Percentiles rank a stretch among this genome's conserved stretches.
Conservation (phyloP, 495 filamentous ascomycete genomes). For the Aspergillus bridgeri region DNA sequence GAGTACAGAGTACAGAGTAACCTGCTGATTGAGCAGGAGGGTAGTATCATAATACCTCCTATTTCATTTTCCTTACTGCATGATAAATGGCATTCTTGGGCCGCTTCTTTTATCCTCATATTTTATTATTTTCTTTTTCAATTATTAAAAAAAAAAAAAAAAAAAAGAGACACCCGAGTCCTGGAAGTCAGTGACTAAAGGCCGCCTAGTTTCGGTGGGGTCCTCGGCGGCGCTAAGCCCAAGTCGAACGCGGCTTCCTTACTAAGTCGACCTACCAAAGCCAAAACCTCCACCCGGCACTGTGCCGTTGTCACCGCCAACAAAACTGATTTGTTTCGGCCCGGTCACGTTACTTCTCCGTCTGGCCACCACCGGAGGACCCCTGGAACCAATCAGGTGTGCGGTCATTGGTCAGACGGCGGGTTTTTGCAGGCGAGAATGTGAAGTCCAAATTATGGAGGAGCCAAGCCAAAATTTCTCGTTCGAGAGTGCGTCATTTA, state of each 20-base stretch:
- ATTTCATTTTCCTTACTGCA: no score
- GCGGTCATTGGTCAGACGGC: neutral
- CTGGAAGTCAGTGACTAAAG: neutral
- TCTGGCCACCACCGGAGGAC: constrained; percentile 10
- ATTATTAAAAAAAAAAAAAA: no score
- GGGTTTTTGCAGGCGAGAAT: no score
- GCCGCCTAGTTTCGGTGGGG: neutral
- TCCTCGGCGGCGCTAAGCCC: neutral
- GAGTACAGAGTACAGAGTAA: no score
- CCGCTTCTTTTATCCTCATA: no score
- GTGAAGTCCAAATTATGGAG: no score
- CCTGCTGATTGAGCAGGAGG: no score
- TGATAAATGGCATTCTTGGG: no score
- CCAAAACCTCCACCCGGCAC: no score
- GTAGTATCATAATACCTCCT: no score
- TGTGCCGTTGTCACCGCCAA: neutral
- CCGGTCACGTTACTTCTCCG: constrained; percentile 32
- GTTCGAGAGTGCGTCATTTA: neutral
- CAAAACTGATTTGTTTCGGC: constrained; percentile 14
- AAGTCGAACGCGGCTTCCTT: neutral
- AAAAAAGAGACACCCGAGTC: neutral
- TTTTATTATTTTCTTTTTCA: neutral
- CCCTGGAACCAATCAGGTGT: constrained; percentile 5
- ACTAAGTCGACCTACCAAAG: no score
- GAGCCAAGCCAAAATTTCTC: no score